A percentile compares a stretch with the other conserved stretches of the same genome.
These are phyloP conservation scores for Epichloe amarillans DNA, from an alignment of 2,329 filamentous ascomycete genomes.

Conservation along the genomic window DNA sequence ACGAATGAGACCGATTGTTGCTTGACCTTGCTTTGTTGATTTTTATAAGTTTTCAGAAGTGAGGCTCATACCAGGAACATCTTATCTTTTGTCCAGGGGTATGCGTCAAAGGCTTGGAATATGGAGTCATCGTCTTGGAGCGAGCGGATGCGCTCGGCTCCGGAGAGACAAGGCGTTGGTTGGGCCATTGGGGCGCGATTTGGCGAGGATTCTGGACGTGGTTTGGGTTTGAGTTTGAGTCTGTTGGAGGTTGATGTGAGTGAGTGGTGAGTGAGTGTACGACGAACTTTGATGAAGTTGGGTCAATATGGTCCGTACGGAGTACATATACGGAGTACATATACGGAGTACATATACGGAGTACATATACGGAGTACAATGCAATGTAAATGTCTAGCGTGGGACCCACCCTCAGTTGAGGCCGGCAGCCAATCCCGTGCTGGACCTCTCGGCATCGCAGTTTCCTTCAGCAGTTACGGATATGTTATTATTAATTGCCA, in stretches of 20 bases:
- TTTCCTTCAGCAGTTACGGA: no score
- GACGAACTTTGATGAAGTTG: not conserved
- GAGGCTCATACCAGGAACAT: slow-evolving; percentile 45
- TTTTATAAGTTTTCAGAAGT: not conserved
- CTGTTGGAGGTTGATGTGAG: not conserved
- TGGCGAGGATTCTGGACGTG: not conserved
- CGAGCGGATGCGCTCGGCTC: slow-evolving; percentile 24
- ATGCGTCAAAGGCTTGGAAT: slow-evolving; percentile 49
- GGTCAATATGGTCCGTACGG: not conserved
- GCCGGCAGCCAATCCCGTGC: not conserved
- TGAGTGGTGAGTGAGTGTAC: not conserved
- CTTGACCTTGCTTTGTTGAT: not conserved
- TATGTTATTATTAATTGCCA: no score
- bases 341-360: no score
- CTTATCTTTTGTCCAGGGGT: slow-evolving; percentile 54
- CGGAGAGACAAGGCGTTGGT: not conserved
- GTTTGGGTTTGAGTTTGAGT: not conserved
- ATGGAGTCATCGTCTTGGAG: slow-evolving; percentile 28
- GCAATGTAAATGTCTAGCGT: no score
- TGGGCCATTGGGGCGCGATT: not conserved
- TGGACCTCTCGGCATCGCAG: not conserved
- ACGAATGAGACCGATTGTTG: not conserved
- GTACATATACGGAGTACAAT: no score
- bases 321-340: no score
- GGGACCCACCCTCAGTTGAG: no score